A percentile compares a stretch with the other conserved stretches of the same genome.
phyloP scores from a whole-genome alignment of 169 alveolate species.

The Plasmodium knowlesi region DNA sequence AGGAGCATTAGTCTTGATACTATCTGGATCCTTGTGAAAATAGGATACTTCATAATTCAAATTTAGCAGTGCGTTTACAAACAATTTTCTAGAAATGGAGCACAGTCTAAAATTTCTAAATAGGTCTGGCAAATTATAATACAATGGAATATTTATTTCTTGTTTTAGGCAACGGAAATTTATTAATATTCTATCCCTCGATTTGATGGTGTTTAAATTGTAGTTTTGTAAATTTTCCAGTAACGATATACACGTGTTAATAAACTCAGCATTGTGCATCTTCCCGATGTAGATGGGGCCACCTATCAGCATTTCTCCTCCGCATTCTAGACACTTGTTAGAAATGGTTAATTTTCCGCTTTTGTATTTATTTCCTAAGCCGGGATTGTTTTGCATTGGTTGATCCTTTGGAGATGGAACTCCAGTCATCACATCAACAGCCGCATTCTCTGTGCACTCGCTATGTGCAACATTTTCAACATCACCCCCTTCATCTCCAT shows the following conservation, averaged over 20 bases:
- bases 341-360: slow-evolving; percentile 51
- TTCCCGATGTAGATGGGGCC: slow-evolving; percentile 88
- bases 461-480: background rate
- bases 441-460: background rate
- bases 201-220: slow-evolving; percentile 41
- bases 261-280: slow-evolving; percentile 83
- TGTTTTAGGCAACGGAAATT: slow-evolving; percentile 64
- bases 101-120: slow-evolving; percentile 65
- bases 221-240: slow-evolving; percentile 39
- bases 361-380: slow-evolving; percentile 20
- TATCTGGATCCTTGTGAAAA: slow-evolving; percentile 92
- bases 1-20: slow-evolving; percentile 92
- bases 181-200: slow-evolving; percentile 68
- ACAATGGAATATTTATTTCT: slow-evolving; percentile 62
- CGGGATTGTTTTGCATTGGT: background rate
- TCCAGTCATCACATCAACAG: background rate
- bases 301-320: slow-evolving; percentile 85
- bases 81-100: slow-evolving; percentile 54
- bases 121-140: slow-evolving; percentile 58
- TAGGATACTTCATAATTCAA: slow-evolving; percentile 91
- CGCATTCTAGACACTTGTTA: slow-evolving; percentile 85
- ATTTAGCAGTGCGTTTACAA: slow-evolving; percentile 76
- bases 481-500: background rate
- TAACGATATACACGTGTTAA: slow-evolving; percentile 64
- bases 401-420: background rate